Evolutionary conservation across 78 protist species (phyloP), one percentile per base, ranked within the genome.

Genomic region (Salpingoeca rosetta): DNA sequence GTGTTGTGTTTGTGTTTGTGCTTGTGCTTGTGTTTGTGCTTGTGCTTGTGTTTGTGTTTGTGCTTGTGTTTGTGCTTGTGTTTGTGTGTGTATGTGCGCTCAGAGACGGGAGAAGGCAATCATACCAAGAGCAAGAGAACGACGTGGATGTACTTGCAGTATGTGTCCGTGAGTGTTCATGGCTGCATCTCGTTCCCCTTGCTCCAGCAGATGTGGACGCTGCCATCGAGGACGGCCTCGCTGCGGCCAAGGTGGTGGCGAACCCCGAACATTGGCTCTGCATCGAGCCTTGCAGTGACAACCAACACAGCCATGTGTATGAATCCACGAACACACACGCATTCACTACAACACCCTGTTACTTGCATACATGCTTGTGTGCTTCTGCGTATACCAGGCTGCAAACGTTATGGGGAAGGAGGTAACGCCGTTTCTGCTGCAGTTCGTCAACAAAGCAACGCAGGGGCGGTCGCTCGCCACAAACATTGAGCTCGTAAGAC

Each of bases 351-450:
- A 31, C 37, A 28, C 27, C 22, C 36, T 40, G 17, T n/a, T 87
- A 36, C 44, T 37, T 27, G 45, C 84, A 3, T 1, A 11, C 44
- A 78, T 39, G 65, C 65, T 22, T 51, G 65, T 7, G 65, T 51
- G 31, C 31, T 22, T 17, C 17, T 17, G 1, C 43, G n/a, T 27
- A 80, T 81, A 0, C 17, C 65, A 51, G 65, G 65, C 65, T 7
- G 17, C 31, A 7, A 51, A 51, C 65, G 80, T 95, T 0, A 1
- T 27, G 2, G 99, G 99, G 3, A 83, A 89, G 73, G 98, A 91
- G 31, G 82, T 84, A 26, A 97, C 99, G 27, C 99, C 99, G 26
- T 97, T 86, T 76, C 73, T 97, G n/a, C 92, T 97, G 31, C 28
- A 57, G 27, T 75, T 84, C 11, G 89, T 95, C 0, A 41, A 43